These are phyloP conservation scores for Lagenidium sp. DNA, from an alignment of 352 stramenopile species.

Conservation along the genomic window DNA sequence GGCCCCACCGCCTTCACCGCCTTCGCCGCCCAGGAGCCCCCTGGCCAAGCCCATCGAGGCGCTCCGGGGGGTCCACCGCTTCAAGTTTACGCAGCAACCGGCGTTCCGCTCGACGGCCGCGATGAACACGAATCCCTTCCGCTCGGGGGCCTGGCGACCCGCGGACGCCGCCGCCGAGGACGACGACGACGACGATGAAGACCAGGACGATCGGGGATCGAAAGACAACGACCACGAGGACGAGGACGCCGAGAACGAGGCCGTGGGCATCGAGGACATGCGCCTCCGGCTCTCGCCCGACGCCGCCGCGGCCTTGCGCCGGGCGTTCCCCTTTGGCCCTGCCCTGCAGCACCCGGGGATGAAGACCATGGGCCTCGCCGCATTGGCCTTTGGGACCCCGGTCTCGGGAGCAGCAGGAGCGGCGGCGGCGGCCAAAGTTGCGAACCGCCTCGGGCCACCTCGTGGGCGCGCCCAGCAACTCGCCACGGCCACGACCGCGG, in stretches of 20 bases:
- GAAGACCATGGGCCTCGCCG: background rate
- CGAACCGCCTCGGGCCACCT: too few species aligned
- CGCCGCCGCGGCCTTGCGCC: background rate
- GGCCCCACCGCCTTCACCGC: background rate
- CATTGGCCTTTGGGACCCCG: background rate
- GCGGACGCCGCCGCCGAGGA: background rate
- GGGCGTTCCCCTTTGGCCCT: too few species aligned
- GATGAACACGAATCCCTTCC: constrained; percentile 27
- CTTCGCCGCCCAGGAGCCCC: background rate
- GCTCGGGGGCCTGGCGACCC: constrained; percentile 26
- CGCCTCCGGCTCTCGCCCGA: background rate
- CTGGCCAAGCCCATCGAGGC: too few species aligned
- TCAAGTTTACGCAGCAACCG: constrained; percentile 34
- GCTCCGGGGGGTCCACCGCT: too few species aligned
- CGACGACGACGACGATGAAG: constrained; percentile 4
- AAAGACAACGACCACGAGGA: background rate
- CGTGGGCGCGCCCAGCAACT: too few species aligned
- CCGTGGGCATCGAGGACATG: too few species aligned
- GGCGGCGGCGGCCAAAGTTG: background rate
- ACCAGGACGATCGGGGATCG: background rate
- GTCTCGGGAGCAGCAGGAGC: background rate
- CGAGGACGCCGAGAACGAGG: background rate
- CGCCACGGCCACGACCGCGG: too few species aligned
- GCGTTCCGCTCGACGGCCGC: constrained; percentile 23
- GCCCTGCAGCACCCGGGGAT: too few species aligned